A percentile compares a stretch with the other conserved stretches of the same genome.
Conservation (phyloP, 352 stramenopile genomes). For the Phytophthora fragariaefolia region DNA sequence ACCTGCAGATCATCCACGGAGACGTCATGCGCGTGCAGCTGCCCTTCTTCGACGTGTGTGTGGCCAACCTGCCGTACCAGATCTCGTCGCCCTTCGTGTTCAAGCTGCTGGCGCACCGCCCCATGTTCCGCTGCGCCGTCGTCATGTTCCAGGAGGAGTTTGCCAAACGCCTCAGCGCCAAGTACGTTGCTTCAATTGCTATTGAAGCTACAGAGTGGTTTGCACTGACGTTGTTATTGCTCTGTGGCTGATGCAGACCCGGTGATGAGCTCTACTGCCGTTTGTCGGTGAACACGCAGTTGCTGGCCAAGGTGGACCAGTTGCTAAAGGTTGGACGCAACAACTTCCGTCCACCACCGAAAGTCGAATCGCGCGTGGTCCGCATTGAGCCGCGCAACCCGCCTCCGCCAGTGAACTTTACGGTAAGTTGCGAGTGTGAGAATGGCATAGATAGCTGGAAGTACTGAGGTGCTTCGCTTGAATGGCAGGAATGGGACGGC, state of each 20-base stretch:
- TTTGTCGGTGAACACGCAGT: slow-evolving; percentile 98
- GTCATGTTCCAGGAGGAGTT: slow-evolving; percentile 99
- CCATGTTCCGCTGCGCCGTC: slow-evolving; percentile 99
- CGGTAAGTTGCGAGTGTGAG: slow-evolving; percentile 39
- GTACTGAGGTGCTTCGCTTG: slow-evolving; percentile 14
- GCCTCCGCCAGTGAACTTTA: slow-evolving; percentile 99
- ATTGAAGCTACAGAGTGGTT: background rate
- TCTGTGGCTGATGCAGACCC: slow-evolving; percentile 54
- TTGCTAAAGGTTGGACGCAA: slow-evolving; percentile 98
- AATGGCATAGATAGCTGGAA: background rate
- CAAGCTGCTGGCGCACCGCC: slow-evolving; percentile 97
- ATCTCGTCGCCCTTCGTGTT: slow-evolving; percentile 99
- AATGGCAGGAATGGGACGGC: slow-evolving; percentile 96
- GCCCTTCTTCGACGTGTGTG: slow-evolving; percentile 99
- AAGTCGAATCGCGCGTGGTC: slow-evolving; percentile 96
- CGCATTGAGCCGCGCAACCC: slow-evolving; percentile 98
- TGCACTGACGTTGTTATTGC: slow-evolving; percentile 7
- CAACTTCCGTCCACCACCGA: slow-evolving; percentile 99
- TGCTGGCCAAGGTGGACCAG: slow-evolving; percentile 98
- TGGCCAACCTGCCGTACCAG: slow-evolving; percentile 99
- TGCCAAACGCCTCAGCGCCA: slow-evolving; percentile 97
- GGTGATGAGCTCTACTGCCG: slow-evolving; percentile 98
- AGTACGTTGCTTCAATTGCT: slow-evolving; percentile 43
- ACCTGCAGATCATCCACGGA: slow-evolving; percentile 98
- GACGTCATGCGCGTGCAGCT: slow-evolving; percentile 99